Base-by-base conservation (phyloP, 2,329 filamentous ascomycete species). In the Chaetomium sp. region DNA sequence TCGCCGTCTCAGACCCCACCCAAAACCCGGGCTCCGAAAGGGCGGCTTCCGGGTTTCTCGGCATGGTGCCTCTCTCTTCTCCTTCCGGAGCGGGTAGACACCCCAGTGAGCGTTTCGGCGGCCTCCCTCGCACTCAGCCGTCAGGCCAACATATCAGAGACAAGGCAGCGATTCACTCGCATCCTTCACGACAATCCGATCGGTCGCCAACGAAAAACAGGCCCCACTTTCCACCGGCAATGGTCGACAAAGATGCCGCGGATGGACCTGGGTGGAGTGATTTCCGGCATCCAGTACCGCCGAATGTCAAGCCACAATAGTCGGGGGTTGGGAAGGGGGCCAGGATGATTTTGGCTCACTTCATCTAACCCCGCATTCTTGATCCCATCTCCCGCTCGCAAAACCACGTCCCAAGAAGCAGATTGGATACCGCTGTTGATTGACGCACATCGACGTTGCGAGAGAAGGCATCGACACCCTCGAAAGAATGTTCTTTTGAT, bases 351-450 rank as follows among this genome's bases (percentile, higher is more conserved):
- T 54, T 27, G 19, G 19, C 36, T 47, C 19, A 36, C 46, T 42
- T 8, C n/a, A 19, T 43, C 35, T 40, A 56, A 53, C 59, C 57
- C 55, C 53, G 55, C 59, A 59, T 57, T 55, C 51, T 49, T 47
- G 43, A 34, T 54, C 19, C n/a, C 54, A 55, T 49, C 53, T 55
- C 42, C 50, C 55, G 54, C 45, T 53, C 53, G 44, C 1, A 44
- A 40, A 51, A 1, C 11, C 12, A 27, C 46, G 49, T 46, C 50
- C 58, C 27, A 11, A 42, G 50, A 47, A 49, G 44, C 38, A 27
- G 27, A 12, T 33, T n/a, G 19, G 32, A 14, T 54, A 53, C 12
- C 37, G 38, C 12, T 34, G 44, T 27, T n/a, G 42, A 32, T 38
- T 52, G 19, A 45, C 35, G 49, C 46, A 46, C 19, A 56, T 37